A percentile compares a stretch with the other conserved stretches of the same genome.
These are phyloP conservation scores for Borealophlyctis nickersoniae DNA, from an alignment of 192 early-diverging fungal genomes.

Conservation along the genomic window DNA sequence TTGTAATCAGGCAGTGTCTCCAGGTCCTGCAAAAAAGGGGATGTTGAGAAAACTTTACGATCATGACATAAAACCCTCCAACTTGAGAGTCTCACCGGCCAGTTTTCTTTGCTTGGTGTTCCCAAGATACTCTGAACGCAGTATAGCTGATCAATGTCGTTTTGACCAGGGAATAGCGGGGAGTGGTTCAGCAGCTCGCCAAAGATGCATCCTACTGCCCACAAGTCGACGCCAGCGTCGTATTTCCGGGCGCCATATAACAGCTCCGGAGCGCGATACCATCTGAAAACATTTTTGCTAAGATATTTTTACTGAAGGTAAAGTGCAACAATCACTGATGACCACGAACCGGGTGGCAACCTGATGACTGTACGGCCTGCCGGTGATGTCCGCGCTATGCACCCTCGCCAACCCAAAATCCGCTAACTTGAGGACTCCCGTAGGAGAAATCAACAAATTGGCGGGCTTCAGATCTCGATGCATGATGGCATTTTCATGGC, in stretches of 20 bases:
- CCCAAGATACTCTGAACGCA: constrained; percentile 49
- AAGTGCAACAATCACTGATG: background rate
- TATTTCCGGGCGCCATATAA: constrained; percentile 59
- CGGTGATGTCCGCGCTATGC: constrained; percentile 1
- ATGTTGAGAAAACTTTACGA: background rate
- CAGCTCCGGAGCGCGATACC: constrained; percentile 64
- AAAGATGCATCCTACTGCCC: constrained; percentile 67
- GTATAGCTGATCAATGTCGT: constrained; percentile 62
- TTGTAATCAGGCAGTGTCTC: constrained; percentile 56
- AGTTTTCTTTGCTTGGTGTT: constrained; percentile 43
- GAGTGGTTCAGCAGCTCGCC: constrained; percentile 59
- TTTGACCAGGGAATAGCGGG: constrained; percentile 60
- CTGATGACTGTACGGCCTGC: constrained; percentile 52
- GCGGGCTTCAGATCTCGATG: constrained; percentile 57
- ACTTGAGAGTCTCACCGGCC: constrained; percentile 40
- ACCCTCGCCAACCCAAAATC: constrained; percentile 63
- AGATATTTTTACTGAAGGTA: constrained; percentile 15
- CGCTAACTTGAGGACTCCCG: constrained; percentile 55
- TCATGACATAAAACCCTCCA: no score
- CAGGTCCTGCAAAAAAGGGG: constrained; percentile 35
- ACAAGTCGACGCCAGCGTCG: constrained; percentile 59
- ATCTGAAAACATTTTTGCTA: no score
- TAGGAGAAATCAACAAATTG: constrained; percentile 53
- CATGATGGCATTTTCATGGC: constrained; percentile 59
- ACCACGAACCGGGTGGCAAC: constrained; percentile 44